These are phyloP conservation scores for Kodamaea leandrae DNA, from an alignment of 805 yeast species.

Conservation along the genomic window DNA sequence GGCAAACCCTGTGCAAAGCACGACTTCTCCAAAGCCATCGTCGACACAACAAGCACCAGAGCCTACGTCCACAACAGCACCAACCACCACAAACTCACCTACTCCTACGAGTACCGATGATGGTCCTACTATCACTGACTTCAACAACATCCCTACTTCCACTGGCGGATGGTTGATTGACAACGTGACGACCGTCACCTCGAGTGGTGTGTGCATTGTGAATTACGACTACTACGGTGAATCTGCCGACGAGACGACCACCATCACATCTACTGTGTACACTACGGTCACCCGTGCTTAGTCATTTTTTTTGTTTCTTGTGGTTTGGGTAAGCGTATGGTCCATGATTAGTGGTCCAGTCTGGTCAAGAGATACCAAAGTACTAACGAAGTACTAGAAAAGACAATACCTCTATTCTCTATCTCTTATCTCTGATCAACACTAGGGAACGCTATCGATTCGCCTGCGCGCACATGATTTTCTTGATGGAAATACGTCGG, in stretches of 20 bases:
- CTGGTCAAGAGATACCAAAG: too few species aligned
- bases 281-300: conserved; percentile 29
- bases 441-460: too few species aligned
- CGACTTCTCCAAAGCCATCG: conserved; percentile 2
- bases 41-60: conserved; percentile 2
- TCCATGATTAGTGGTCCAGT: too few species aligned
- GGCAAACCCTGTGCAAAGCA: neutral
- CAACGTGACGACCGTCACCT: conserved; percentile 28
- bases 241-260: conserved; percentile 22
- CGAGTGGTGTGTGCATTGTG: conserved; percentile 34
- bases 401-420: too few species aligned
- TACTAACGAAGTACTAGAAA: too few species aligned
- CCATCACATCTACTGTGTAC: conserved; percentile 40
- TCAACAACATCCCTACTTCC: conserved; percentile 18
- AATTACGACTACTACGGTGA: conserved; percentile 34
- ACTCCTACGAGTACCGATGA: conserved; percentile 15
- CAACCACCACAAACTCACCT: conserved; percentile 15
- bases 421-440: too few species aligned
- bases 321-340: too few species aligned
- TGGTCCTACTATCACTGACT: conserved; percentile 30
- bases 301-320: too few species aligned
- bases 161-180: conserved; percentile 35
- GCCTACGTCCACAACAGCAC: conserved; percentile 14
- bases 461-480: too few species aligned
- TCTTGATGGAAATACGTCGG: too few species aligned